Base-by-base conservation (phyloP, 768 basidiomycete genomes). In the Trametopsis cervina region DNA sequence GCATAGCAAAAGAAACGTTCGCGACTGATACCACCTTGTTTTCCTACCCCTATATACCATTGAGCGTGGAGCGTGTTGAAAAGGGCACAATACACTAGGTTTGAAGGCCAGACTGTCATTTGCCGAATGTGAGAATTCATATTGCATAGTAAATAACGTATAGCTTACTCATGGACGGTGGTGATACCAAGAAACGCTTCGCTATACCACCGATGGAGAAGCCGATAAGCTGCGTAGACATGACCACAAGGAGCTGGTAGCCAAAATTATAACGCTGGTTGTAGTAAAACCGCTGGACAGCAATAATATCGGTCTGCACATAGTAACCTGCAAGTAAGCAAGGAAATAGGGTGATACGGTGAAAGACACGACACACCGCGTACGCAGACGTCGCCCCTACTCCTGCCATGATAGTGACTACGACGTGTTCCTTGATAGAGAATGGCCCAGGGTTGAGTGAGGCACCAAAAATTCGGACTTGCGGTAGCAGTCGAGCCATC, bases 21-120 rank as follows among this genome's bases (percentile, higher is more conserved):
- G 46, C 90, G 78, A 54, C 76, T 79, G 29, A 90, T 66, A 21
- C 84, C 84, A 5, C 72, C 73, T 1, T 73, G 70, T 22, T 65
- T 71, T 10, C 84, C 81, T 12, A 75, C 73, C 36, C 85, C 85
- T 2, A 78, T 70, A 54, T 85, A 85, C 50, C 73, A 67, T 42
- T 80, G 75, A 0, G 80, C 79, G 63, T 91, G 89, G 0, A 89
- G 69, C 1, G 86, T 88, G 55, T 89, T 89, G 66, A 89, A 86
- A 25, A 77, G 57, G 1, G 85, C 84, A 54, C 87, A 88, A 12
- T 74, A 79, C 29, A 89, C 84, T 17, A 89, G 73, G 48, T 85
- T 82, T 13, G 70, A 65, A 0, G 88, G 88, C 88, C 88, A 90
- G 60, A 89, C 82, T 80, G 49, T 26, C 23, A 15, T 11, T 36